phyloP scores from a whole-genome alignment of 805 yeast genomes.

The Torulaspora maleeae region DNA sequence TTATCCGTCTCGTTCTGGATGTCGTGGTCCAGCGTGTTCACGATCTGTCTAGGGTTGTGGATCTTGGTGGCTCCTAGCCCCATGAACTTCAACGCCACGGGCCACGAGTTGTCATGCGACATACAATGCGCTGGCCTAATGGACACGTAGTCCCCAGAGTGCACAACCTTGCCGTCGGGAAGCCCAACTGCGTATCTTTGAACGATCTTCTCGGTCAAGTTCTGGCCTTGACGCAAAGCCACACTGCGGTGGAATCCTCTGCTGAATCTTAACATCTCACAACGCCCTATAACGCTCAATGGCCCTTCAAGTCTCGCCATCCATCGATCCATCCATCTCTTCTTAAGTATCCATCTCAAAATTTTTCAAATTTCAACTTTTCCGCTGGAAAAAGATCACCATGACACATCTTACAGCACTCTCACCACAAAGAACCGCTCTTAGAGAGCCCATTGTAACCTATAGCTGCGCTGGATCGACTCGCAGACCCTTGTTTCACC shows the following conservation, averaged over 20 bases:
- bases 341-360: conserved; percentile 5
- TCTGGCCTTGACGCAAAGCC: conserved; percentile 48
- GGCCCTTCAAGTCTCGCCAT: neutral
- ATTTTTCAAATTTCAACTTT: conserved; percentile 12
- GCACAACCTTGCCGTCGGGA: conserved; percentile 69
- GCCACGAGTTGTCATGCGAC: conserved; percentile 99
- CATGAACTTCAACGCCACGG: conserved; percentile 94
- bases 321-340: neutral
- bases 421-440: neutral
- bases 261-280: conserved; percentile 25
- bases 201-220: conserved; percentile 91
- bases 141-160: conserved; percentile 90
- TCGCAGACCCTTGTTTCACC: neutral
- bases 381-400: conserved; percentile 12
- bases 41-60: conserved; percentile 83
- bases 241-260: conserved; percentile 23
- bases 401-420: neutral
- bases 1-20: conserved; percentile 90
- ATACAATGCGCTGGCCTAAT: conserved; percentile 95
- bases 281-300: neutral
- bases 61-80: conserved; percentile 87
- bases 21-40: conserved; percentile 95
- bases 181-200: conserved; percentile 88
- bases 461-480: neutral
- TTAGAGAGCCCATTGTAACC: neutral